Evolutionary conservation across 2,329 filamentous ascomycete species (phyloP).

Genomic region (Chaetomiaceae sp.): DNA sequence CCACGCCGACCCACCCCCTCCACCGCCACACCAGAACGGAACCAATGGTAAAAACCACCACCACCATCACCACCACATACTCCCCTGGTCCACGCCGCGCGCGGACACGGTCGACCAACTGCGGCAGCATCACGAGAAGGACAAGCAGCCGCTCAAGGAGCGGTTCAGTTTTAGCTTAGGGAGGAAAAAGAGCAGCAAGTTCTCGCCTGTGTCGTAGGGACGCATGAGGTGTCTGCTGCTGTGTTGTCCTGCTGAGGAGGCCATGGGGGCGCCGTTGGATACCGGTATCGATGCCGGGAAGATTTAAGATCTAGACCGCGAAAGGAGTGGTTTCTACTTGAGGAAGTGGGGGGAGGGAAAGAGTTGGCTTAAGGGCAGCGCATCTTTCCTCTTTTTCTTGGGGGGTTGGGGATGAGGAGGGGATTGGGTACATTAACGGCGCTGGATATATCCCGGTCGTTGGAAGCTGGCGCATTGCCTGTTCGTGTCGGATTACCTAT

Average conservation of each 20-base stretch:
- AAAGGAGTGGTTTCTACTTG: too few relatives aligned
- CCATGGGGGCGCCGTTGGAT: neutral
- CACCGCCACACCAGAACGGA: slow-evolving; percentile 13
- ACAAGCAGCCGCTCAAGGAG: slow-evolving; percentile 43
- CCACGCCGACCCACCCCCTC: too few relatives aligned
- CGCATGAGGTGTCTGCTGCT: slow-evolving; percentile 9
- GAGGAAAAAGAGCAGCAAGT: slow-evolving; percentile 63
- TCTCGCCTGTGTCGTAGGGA: slow-evolving; percentile 31
- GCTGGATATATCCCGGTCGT: neutral
- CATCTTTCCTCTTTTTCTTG: neutral
- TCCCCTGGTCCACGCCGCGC: slow-evolving; percentile 28
- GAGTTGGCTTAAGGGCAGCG: too few relatives aligned
- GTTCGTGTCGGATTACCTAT: too few relatives aligned
- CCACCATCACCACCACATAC: slow-evolving; percentile 14
- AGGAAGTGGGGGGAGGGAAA: too few relatives aligned
- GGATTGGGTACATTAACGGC: neutral
- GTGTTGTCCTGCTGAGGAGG: neutral
- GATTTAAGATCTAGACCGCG: too few relatives aligned
- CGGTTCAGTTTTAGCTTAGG: slow-evolving; percentile 64
- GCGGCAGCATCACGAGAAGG: slow-evolving; percentile 18
- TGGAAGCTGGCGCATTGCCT: neutral
- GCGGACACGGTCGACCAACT: slow-evolving; percentile 21
- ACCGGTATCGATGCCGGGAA: too few relatives aligned
- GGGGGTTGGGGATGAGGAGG: neutral
- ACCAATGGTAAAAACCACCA: too few relatives aligned